These are phyloP conservation scores for Cornus controversa DNA, from an alignment of 148 eudicot genomes.

Conservation along the genomic window DNA sequence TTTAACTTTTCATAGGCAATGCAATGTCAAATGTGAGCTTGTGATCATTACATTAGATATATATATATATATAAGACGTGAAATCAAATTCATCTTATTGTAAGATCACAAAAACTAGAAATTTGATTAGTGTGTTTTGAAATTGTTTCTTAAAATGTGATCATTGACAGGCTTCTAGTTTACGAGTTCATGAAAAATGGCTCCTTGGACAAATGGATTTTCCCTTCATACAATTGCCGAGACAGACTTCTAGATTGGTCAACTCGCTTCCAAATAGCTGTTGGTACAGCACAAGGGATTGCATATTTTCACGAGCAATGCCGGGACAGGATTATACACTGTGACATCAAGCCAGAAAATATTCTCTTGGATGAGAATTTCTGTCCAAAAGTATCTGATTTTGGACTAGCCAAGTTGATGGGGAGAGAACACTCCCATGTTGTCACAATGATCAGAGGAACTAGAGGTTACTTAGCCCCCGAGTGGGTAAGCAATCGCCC, in stretches of 20 bases:
- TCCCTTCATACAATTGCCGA: constrained; percentile 39
- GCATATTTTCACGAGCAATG: constrained; percentile 98
- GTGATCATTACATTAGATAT: background rate
- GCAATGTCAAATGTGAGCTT: background rate
- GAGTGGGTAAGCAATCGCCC: constrained; percentile 95
- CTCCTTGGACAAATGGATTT: constrained; percentile 94
- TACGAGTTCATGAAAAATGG: constrained; percentile 96
- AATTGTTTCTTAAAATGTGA: background rate
- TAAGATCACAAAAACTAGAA: background rate
- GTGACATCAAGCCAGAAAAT: constrained; percentile 94
- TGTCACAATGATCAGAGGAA: constrained; percentile 91
- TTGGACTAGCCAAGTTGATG: constrained; percentile 90
- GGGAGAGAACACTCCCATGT: constrained; percentile 78
- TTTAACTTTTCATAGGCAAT: background rate
- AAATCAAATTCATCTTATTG: no score
- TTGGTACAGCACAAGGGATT: constrained; percentile 88
- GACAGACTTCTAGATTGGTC: constrained; percentile 70
- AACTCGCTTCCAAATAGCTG: constrained; percentile 74
- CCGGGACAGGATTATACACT: constrained; percentile 80
- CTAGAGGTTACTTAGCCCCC: constrained; percentile 95
- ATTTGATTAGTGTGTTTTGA: background rate
- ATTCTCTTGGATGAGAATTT: constrained; percentile 81
- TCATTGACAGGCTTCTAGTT: constrained; percentile 63
- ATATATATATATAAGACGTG: background rate
- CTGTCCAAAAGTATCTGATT: constrained; percentile 87